Conservation (phyloP, 495 filamentous ascomycete species). For the Hypoxylon rickii region DNA sequence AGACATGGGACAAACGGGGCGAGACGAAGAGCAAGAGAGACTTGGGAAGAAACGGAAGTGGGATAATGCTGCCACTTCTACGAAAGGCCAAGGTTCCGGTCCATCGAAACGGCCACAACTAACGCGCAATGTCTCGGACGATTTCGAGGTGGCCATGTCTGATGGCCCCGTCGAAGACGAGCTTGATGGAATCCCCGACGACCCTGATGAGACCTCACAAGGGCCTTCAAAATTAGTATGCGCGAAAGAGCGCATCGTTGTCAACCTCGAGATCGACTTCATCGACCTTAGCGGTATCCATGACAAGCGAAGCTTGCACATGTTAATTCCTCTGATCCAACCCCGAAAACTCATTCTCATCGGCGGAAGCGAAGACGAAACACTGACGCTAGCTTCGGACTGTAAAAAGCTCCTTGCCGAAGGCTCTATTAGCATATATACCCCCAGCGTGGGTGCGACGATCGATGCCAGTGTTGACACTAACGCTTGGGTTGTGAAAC, state of each 20-base stretch:
- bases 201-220: constrained; percentile 60
- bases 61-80: constrained; percentile 66
- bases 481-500: constrained; percentile 93
- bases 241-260: constrained; percentile 59
- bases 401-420: constrained; percentile 74
- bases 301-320: constrained; percentile 88
- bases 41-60: constrained; percentile 94
- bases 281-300: constrained; percentile 93
- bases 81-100: constrained; percentile 41
- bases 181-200: constrained; percentile 58
- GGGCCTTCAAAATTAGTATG: constrained; percentile 78
- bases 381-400: constrained; percentile 72
- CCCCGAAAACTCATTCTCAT: constrained; percentile 92
- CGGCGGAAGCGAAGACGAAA: constrained; percentile 78
- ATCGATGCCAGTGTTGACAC: constrained; percentile 95
- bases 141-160: constrained; percentile 45
- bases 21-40: constrained; percentile 57
- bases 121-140: constrained; percentile 44
- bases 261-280: constrained; percentile 77
- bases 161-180: constrained; percentile 53
- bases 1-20: constrained; percentile 52
- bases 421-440: constrained; percentile 69
- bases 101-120: constrained; percentile 47
- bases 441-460: constrained; percentile 68
- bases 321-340: constrained; percentile 92